Conservation (phyloP, 2,329 filamentous ascomycete species). For the Diaporthe sp. region DNA sequence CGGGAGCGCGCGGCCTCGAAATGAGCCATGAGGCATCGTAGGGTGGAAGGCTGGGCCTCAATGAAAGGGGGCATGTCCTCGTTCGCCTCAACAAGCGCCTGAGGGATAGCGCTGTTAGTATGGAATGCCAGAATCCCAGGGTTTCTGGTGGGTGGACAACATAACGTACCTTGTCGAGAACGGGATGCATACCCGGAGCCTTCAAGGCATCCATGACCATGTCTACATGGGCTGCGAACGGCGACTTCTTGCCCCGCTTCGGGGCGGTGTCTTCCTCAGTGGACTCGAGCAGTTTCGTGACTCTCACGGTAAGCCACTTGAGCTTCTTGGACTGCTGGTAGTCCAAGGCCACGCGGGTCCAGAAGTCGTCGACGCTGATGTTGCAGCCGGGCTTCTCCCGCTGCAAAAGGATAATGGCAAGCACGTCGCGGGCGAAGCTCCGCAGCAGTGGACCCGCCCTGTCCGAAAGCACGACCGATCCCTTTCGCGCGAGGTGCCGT, state of each 20-base stretch:
- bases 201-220: background rate
- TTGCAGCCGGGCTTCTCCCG: background rate
- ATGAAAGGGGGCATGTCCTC: background rate
- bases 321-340: background rate
- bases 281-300: background rate
- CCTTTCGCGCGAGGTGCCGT: background rate
- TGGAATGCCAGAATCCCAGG: too few species aligned
- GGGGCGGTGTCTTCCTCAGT: background rate
- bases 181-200: background rate
- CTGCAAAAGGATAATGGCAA: background rate
- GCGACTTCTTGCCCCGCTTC: too few species aligned
- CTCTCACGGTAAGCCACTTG: background rate
- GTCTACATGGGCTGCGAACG: fast-evolving
- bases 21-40: background rate
- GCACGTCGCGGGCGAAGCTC: background rate
- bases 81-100: background rate
- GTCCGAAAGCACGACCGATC: background rate
- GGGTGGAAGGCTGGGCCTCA: background rate
- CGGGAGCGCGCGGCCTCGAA: conserved; percentile 4
- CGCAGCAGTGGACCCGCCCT: background rate
- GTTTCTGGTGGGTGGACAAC: background rate
- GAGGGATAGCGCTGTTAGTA: background rate
- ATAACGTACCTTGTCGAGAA: background rate
- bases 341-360: background rate
- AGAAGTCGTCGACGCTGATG: background rate